phyloP scores from a whole-genome alignment of 441 rosid genomes.

The Syzygium syzygioides region DNA sequence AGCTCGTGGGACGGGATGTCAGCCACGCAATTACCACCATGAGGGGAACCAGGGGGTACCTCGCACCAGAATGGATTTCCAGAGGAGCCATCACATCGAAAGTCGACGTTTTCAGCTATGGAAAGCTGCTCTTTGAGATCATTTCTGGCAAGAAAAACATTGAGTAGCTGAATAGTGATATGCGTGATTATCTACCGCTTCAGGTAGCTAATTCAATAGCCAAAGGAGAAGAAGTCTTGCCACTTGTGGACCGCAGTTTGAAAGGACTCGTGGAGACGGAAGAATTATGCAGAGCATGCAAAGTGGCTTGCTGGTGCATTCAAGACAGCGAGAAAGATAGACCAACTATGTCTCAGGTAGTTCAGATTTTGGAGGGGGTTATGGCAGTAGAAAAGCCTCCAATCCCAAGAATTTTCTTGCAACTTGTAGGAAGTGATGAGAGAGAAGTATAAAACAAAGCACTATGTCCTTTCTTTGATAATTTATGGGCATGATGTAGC shows the following conservation, averaged over 20 bases:
- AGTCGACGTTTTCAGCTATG: neutral
- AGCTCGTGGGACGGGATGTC: slow-evolving; percentile 3
- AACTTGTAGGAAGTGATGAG: neutral
- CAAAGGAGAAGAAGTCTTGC: neutral
- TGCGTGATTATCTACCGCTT: neutral
- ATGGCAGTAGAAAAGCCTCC: neutral
- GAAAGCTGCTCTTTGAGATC: neutral
- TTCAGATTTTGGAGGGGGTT: neutral
- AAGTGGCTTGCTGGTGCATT: slow-evolving; percentile 2
- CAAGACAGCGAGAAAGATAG: neutral
- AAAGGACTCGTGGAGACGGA: neutral
- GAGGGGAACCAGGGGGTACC: neutral
- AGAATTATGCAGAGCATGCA: neutral
- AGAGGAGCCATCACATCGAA: neutral
- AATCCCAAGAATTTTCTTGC: neutral
- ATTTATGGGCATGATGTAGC: too few species aligned
- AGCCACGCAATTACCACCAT: neutral
- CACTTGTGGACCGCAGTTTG: neutral
- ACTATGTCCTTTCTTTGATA: too few species aligned
- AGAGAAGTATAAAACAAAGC: too few species aligned
- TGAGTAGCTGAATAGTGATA: neutral
- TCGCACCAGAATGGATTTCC: neutral
- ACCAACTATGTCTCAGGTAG: neutral
- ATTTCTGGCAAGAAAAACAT: neutral
- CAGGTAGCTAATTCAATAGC: neutral